Conservation (phyloP, 1,284 basidiomycete genomes). For the Pterula multifida region DNA sequence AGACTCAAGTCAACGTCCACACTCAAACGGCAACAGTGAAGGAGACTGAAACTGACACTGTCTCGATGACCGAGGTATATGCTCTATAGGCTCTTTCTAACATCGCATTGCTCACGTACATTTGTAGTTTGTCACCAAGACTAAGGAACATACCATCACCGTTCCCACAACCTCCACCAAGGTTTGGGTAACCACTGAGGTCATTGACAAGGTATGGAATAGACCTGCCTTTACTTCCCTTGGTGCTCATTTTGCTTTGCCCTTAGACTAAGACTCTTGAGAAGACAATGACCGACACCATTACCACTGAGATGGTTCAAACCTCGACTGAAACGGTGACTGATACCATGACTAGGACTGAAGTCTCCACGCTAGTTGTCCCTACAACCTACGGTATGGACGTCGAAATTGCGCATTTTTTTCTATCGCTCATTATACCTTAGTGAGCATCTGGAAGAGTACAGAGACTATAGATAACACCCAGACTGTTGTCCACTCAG, state of each 20-base stretch:
- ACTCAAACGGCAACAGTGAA: constrained; percentile 32
- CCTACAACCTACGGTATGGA: constrained; percentile 11
- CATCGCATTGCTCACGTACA: not conserved
- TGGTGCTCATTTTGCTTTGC: not conserved
- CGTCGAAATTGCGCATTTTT: not conserved
- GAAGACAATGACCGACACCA: constrained; percentile 34
- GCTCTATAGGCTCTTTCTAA: not conserved
- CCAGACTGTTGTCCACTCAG: constrained; percentile 30
- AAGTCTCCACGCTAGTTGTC: constrained; percentile 32
- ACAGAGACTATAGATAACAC: constrained; percentile 37
- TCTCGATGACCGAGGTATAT: constrained; percentile 25
- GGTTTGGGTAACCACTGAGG: constrained; percentile 39
- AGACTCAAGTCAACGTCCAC: constrained; percentile 40
- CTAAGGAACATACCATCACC: constrained; percentile 29
- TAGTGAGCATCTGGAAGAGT: constrained; percentile 26
- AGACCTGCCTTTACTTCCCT: not conserved
- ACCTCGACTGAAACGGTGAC: constrained; percentile 21
- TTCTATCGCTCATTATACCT: not conserved
- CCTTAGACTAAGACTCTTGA: constrained; percentile 37
- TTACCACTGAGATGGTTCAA: constrained; percentile 26
- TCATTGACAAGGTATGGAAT: constrained; percentile 45
- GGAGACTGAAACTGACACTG: constrained; percentile 29
- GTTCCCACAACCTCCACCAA: constrained; percentile 45
- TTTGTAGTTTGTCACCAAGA: constrained; percentile 26
- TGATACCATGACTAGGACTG: constrained; percentile 19